phyloP scores from a whole-genome alignment of 192 early-diverging fungal genomes.

The Backusella australiensis region DNA sequence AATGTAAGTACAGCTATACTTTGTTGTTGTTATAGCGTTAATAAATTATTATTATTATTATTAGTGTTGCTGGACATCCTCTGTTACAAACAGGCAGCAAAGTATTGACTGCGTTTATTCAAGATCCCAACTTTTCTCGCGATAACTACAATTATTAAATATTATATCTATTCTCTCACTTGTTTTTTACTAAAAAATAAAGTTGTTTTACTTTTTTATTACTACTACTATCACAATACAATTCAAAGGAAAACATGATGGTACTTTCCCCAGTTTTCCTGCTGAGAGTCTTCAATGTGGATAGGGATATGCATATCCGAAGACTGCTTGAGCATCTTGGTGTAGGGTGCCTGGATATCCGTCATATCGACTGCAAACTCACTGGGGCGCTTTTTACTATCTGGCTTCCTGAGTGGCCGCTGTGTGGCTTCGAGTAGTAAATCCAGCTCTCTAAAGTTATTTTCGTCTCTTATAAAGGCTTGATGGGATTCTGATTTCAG shows the following conservation, averaged over 20 bases:
- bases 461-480: neutral
- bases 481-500: neutral
- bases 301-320: neutral
- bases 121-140: slow-evolving; percentile 84
- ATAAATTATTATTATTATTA: neutral
- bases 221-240: too few species aligned
- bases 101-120: slow-evolving; percentile 89
- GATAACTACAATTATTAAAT: slow-evolving; percentile 68
- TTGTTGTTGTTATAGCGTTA: neutral
- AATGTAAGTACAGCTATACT: slow-evolving; percentile 61
- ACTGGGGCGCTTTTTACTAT: neutral
- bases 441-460: neutral
- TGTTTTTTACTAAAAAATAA: too few species aligned
- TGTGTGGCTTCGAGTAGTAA: neutral
- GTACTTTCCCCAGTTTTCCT: neutral
- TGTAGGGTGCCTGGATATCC: neutral
- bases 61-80: slow-evolving; percentile 90
- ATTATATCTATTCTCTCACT: neutral
- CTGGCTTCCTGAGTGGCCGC: neutral
- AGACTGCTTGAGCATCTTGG: neutral
- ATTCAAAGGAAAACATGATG: neutral
- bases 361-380: neutral
- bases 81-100: slow-evolving; percentile 97
- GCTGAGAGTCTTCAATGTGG: neutral
- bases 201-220: too few species aligned